Evolutionary conservation across 1,139 yeast species (phyloP).

Genomic region (Candida anutae): DNA sequence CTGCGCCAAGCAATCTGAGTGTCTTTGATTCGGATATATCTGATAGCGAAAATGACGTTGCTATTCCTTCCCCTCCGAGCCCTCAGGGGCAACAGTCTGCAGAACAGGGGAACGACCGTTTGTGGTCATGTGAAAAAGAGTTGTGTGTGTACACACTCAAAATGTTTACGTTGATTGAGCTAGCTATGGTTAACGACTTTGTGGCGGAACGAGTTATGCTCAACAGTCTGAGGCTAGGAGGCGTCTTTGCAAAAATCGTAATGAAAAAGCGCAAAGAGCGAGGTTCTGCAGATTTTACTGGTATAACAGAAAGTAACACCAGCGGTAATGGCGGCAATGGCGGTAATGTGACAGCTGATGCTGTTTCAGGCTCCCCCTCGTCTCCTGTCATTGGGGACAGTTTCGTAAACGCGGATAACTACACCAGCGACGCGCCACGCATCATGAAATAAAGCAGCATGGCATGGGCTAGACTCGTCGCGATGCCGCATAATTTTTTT

Average conservation of each 20-base stretch:
- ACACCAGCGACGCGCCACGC: too few relatives aligned
- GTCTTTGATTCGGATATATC: slow-evolving; percentile 10
- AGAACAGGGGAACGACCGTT: slow-evolving; percentile 8
- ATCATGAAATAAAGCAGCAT: too few relatives aligned
- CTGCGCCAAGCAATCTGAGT: slow-evolving; percentile 5
- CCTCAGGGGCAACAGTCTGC: slow-evolving; percentile 6
- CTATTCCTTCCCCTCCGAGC: slow-evolving; percentile 2
- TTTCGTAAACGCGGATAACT: too few relatives aligned
- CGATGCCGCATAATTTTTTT: too few relatives aligned
- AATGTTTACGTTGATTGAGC: slow-evolving; percentile 35
- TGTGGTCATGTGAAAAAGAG: slow-evolving; percentile 35
- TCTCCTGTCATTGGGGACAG: neutral
- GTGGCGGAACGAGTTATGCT: slow-evolving; percentile 34
- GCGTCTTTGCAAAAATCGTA: slow-evolving; percentile 19
- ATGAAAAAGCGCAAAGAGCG: slow-evolving; percentile 11
- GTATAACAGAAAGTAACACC: neutral
- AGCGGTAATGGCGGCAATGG: neutral
- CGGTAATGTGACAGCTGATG: neutral
- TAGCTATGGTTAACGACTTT: slow-evolving; percentile 26
- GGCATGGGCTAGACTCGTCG: too few relatives aligned
- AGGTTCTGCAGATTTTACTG: neutral
- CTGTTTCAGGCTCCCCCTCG: neutral
- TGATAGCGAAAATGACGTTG: slow-evolving; percentile 3
- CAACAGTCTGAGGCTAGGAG: slow-evolving; percentile 45
- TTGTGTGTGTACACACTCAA: slow-evolving; percentile 48